phyloP scores from a whole-genome alignment of 2,329 filamentous ascomycete species.

The Teratosphaeria destructans region DNA sequence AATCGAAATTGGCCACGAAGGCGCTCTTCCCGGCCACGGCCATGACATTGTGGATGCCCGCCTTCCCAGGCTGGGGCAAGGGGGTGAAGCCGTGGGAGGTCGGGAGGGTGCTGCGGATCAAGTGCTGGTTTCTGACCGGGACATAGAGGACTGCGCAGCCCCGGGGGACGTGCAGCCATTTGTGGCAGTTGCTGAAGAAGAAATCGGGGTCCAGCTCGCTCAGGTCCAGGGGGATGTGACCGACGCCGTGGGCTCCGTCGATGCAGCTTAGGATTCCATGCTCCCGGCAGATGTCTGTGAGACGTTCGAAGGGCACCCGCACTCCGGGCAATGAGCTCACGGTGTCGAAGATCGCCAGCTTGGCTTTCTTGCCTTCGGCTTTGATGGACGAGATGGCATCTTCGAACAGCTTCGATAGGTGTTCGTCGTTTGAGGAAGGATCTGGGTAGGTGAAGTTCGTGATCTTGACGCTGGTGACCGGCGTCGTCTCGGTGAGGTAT shows the following conservation, averaged over 20 bases:
- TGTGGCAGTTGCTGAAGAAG: conserved; percentile 78
- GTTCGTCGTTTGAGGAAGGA: conserved; percentile 47
- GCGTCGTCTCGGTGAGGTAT: conserved; percentile 59
- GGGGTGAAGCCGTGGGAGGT: conserved; percentile 71
- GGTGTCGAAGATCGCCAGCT: conserved; percentile 66
- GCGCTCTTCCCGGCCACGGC: conserved; percentile 39
- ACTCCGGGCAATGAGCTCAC: conserved; percentile 72
- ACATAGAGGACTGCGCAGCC: conserved; percentile 75
- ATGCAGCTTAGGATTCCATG: conserved; percentile 61
- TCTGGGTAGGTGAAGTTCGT: conserved; percentile 53
- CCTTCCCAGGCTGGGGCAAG: conserved; percentile 6
- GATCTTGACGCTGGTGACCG: conserved; percentile 44
- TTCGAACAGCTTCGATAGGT: conserved; percentile 53
- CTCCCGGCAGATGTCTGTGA: conserved; percentile 55
- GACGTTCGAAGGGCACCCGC: conserved; percentile 62
- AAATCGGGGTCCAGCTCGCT: conserved; percentile 64
- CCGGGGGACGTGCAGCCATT: conserved; percentile 77
- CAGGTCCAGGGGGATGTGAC: conserved; percentile 66
- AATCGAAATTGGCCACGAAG: conserved; percentile 66
- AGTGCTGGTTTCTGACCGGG: conserved; percentile 60
- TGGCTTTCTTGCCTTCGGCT: conserved; percentile 50
- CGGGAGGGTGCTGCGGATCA: conserved; percentile 65
- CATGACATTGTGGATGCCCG: conserved; percentile 27
- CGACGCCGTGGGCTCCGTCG: conserved; percentile 78
- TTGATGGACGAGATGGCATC: conserved; percentile 44